Percentiles rank a stretch among this genome's conserved stretches.
These are phyloP conservation scores for Saccharomycopsis fibuligera DNA, from an alignment of 805 yeast genomes.

Conservation along the genomic window DNA sequence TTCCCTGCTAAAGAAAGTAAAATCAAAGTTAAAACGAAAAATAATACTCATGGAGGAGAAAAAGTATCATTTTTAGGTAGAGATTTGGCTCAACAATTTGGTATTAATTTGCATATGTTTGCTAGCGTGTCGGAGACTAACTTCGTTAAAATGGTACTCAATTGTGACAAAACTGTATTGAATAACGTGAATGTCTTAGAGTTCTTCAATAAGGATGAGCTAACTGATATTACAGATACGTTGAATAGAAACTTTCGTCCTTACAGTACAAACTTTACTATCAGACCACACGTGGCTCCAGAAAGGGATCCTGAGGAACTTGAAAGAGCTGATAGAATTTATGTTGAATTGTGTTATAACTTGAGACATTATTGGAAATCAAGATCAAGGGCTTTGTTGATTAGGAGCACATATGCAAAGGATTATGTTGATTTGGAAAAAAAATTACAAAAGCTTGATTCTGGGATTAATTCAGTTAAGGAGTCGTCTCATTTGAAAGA, in stretches of 20 bases:
- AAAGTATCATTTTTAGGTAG: constrained; percentile 55
- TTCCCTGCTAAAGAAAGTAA: constrained; percentile 44
- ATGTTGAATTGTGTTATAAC: constrained; percentile 60
- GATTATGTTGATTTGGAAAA: constrained; percentile 57
- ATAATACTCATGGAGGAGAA: constrained; percentile 34
- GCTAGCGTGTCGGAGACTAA: constrained; percentile 47
- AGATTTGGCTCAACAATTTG: constrained; percentile 73
- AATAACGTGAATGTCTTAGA: constrained; percentile 55
- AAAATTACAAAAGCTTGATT: constrained; percentile 53
- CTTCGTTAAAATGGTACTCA: constrained; percentile 46
- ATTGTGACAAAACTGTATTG: constrained; percentile 52
- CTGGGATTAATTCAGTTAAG: constrained; percentile 47
- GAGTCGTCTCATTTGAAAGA: constrained; percentile 48
- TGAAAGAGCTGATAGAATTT: constrained; percentile 66
- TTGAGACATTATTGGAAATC: constrained; percentile 67
- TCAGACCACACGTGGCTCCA: constrained; percentile 33
- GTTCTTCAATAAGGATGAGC: constrained; percentile 62
- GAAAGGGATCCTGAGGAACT: constrained; percentile 51
- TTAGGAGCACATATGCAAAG: constrained; percentile 50
- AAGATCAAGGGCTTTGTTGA: constrained; percentile 55
- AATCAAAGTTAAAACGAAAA: constrained; percentile 36
- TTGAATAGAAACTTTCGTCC: constrained; percentile 55
- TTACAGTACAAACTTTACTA: constrained; percentile 46
- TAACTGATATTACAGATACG: constrained; percentile 51
- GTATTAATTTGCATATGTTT: constrained; percentile 67